A percentile compares a stretch with the other conserved stretches of the same genome.
Conservation (phyloP, 2,329 filamentous ascomycete genomes). For the Colletotrichum melonis region DNA sequence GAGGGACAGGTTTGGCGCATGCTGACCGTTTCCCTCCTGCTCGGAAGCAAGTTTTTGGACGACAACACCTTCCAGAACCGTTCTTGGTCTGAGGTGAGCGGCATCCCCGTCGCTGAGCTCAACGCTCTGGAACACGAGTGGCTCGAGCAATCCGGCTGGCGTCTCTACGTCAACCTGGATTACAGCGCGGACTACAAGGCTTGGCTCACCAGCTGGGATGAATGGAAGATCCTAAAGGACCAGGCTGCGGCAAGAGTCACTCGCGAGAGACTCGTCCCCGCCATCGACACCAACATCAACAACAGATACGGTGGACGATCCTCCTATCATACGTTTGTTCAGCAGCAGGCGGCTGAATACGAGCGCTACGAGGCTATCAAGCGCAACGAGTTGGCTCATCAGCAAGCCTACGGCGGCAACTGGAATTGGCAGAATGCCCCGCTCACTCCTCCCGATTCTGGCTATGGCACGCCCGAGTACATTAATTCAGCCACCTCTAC, state of each 20-base stretch:
- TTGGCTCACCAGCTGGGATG: conserved; percentile 70
- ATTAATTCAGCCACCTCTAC: conserved; percentile 64
- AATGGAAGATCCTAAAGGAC: conserved; percentile 68
- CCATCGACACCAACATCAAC: conserved; percentile 39
- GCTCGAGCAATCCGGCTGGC: conserved; percentile 85
- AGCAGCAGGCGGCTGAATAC: conserved; percentile 67
- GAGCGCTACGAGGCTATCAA: conserved; percentile 61
- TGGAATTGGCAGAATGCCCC: conserved; percentile 50
- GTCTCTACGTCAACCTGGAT: conserved; percentile 86
- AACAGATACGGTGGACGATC: conserved; percentile 48
- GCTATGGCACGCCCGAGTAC: conserved; percentile 71
- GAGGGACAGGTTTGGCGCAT: conserved; percentile 87
- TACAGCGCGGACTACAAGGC: conserved; percentile 77
- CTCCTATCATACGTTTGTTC: conserved; percentile 60
- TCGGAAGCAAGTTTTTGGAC: conserved; percentile 95
- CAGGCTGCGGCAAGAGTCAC: conserved; percentile 46
- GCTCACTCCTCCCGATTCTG: conserved; percentile 70
- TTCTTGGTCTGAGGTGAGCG: conserved; percentile 95
- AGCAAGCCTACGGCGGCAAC: conserved; percentile 53
- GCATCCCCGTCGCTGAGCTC: conserved; percentile 84
- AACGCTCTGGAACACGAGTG: conserved; percentile 90
- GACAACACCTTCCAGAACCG: conserved; percentile 98
- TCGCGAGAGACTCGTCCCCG: conserved; percentile 62
- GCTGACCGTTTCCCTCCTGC: conserved; percentile 84
- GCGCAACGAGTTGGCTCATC: conserved; percentile 45